phyloP scores from a whole-genome alignment of 2,329 filamentous ascomycete species.

The Penicillium nordicum region DNA sequence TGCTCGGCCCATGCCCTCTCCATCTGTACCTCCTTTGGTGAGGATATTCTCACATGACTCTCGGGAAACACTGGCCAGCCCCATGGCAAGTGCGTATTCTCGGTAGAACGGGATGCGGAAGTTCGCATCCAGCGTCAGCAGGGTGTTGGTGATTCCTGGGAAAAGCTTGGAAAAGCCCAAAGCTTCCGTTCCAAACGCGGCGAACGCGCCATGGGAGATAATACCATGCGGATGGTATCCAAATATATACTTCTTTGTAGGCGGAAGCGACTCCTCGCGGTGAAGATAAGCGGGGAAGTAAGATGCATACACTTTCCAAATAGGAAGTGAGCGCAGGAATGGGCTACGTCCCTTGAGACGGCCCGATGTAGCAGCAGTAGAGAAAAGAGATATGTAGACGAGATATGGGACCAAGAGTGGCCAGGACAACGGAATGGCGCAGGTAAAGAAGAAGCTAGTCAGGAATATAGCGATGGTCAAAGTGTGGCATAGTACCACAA shows the following conservation, averaged over 20 bases:
- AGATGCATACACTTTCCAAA: constrained; percentile 86
- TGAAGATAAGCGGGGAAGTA: constrained; percentile 91
- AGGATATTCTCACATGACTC: constrained; percentile 89
- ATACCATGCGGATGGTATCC: constrained; percentile 98
- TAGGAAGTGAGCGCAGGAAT: constrained; percentile 65
- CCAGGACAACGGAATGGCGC: constrained; percentile 89
- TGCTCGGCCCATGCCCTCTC: constrained; percentile 85
- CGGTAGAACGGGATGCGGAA: constrained; percentile 92
- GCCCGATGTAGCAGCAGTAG: constrained; percentile 72
- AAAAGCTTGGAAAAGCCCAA: constrained; percentile 84
- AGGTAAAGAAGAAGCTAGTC: constrained; percentile 83
- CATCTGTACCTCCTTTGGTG: constrained; percentile 70
- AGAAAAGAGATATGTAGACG: constrained; percentile 72
- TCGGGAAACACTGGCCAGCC: constrained; percentile 81
- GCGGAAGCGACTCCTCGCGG: constrained; percentile 73
- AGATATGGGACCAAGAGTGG: constrained; percentile 74
- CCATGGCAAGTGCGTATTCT: constrained; percentile 88
- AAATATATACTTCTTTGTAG: constrained; percentile 89
- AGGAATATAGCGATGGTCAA: constrained; percentile 67
- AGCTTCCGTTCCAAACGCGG: constrained; percentile 84
- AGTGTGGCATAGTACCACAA: constrained; percentile 72
- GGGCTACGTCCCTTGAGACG: constrained; percentile 70
- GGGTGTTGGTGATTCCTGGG: constrained; percentile 88
- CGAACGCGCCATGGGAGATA: constrained; percentile 94
- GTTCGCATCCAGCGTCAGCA: constrained; percentile 92